Evolutionary conservation across 2,329 filamentous ascomycete genomes (phyloP).

Genomic region (Fusarium compactum): DNA sequence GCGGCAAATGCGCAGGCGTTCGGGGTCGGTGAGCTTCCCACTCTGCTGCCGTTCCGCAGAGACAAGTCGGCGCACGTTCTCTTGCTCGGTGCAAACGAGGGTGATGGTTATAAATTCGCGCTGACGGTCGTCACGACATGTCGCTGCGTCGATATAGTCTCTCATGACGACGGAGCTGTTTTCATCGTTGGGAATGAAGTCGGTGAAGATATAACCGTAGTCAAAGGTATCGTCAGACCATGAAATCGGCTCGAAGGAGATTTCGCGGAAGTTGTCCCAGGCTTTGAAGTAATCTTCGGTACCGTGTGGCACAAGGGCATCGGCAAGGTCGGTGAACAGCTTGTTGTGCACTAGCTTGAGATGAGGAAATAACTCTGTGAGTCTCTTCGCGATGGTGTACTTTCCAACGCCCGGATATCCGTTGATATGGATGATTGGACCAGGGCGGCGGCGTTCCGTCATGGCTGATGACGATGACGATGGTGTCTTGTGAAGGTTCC

Average conservation of each 20-base stretch:
- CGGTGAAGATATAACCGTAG: background rate
- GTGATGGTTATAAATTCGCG: background rate
- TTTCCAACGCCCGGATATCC: background rate
- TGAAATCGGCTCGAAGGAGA: background rate
- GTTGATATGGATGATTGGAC: background rate
- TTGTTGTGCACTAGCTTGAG: background rate
- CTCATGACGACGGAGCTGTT: fast-evolving
- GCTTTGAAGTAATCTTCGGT: fast-evolving
- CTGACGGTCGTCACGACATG: background rate
- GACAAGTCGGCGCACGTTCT: background rate
- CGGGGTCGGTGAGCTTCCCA: background rate
- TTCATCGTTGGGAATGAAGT: background rate
- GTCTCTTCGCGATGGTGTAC: background rate
- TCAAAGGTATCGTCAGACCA: background rate
- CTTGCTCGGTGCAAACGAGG: background rate
- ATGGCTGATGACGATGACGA: background rate
- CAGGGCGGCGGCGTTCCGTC: background rate
- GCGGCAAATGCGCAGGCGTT: background rate
- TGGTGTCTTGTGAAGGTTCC: too few species aligned
- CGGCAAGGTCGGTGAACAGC: background rate
- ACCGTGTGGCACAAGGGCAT: background rate
- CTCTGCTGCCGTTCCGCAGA: background rate
- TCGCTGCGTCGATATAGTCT: background rate
- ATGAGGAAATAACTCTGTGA: background rate
- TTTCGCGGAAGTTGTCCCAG: fast-evolving